These are phyloP conservation scores for Dryadomyces quercivorus DNA, from an alignment of 2,329 filamentous ascomycete species.

Conservation along the genomic window DNA sequence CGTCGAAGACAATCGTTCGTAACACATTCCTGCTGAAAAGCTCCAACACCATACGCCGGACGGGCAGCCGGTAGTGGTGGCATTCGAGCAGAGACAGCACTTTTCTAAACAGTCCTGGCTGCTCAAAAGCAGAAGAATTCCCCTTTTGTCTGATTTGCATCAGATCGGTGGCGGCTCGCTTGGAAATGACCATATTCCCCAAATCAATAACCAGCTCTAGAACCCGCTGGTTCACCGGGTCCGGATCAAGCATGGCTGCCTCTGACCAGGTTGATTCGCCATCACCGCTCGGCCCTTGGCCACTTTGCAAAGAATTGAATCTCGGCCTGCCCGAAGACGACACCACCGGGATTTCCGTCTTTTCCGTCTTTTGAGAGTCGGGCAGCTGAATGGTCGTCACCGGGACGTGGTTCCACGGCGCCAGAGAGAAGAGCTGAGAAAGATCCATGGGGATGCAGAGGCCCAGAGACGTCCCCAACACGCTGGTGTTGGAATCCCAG, in stretches of 20 bases:
- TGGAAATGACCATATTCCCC: constrained; percentile 86
- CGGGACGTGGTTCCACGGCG: constrained; percentile 42
- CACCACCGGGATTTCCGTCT: constrained; percentile 28
- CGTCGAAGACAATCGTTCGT: constrained; percentile 70
- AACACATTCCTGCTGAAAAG: constrained; percentile 87
- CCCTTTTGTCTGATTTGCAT: constrained; percentile 66
- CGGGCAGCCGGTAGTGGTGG: constrained; percentile 78
- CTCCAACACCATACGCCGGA: constrained; percentile 83
- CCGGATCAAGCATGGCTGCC: constrained; percentile 25
- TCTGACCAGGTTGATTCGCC: constrained; percentile 10
- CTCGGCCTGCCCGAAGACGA: constrained; percentile 24
- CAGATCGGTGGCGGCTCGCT: constrained; percentile 73
- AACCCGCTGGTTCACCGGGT: constrained; percentile 57
- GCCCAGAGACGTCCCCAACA: constrained; percentile 70
- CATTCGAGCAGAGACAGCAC: constrained; percentile 75
- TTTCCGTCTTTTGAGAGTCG: constrained; percentile 39
- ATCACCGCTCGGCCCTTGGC: constrained; percentile 12
- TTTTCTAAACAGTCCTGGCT: constrained; percentile 68
- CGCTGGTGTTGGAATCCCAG: constrained; percentile 85
- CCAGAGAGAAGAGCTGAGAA: constrained; percentile 62
- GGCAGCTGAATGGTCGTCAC: constrained; percentile 36
- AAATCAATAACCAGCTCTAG: constrained; percentile 77
- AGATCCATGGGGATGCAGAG: constrained; percentile 77
- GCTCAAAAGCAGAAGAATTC: constrained; percentile 62
- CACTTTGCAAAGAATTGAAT: constrained; percentile 22